Conservation (phyloP, 208 protist genomes). For the Leishmania guyanensis region DNA sequence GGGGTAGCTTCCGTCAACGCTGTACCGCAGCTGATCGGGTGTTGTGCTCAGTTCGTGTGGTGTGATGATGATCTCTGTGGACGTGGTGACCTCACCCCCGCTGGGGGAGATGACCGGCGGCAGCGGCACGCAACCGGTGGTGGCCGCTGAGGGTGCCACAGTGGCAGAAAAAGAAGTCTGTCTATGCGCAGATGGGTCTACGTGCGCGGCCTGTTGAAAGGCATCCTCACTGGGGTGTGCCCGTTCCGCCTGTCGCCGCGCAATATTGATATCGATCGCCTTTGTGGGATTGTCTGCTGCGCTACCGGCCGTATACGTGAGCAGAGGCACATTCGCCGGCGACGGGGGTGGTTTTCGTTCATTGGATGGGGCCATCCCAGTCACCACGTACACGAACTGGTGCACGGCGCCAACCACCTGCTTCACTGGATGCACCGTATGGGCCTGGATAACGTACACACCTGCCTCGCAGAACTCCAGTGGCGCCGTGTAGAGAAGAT, state of each 20-base stretch:
- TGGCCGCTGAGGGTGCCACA: background rate
- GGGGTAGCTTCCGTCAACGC: slow-evolving; percentile 75
- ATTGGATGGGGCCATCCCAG: background rate
- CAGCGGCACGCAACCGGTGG: slow-evolving; percentile 10
- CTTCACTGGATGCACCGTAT: slow-evolving; percentile 57
- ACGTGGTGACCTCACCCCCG: slow-evolving; percentile 69
- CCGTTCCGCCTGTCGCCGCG: slow-evolving; percentile 15
- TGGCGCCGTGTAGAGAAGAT: slow-evolving; percentile 59
- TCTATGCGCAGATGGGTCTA: background rate
- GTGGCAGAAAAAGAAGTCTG: background rate
- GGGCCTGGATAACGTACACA: slow-evolving; percentile 60
- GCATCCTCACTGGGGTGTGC: background rate
- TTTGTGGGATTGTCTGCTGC: background rate
- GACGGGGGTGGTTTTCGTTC: background rate
- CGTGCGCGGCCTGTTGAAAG: background rate
- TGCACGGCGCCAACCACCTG: slow-evolving; percentile 67
- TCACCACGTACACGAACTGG: slow-evolving; percentile 61
- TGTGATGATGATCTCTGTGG: slow-evolving; percentile 67
- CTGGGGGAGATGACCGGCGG: slow-evolving; percentile 61
- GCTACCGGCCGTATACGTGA: background rate
- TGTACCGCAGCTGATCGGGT: slow-evolving; percentile 79
- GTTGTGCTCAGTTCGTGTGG: slow-evolving; percentile 47
- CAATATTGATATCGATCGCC: slow-evolving; percentile 31
- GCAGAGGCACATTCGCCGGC: background rate
- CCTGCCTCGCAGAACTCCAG: slow-evolving; percentile 63